Evolutionary conservation across 73 alveolate genomes (phyloP).

Genomic region (Durusdinium trenchii): DNA sequence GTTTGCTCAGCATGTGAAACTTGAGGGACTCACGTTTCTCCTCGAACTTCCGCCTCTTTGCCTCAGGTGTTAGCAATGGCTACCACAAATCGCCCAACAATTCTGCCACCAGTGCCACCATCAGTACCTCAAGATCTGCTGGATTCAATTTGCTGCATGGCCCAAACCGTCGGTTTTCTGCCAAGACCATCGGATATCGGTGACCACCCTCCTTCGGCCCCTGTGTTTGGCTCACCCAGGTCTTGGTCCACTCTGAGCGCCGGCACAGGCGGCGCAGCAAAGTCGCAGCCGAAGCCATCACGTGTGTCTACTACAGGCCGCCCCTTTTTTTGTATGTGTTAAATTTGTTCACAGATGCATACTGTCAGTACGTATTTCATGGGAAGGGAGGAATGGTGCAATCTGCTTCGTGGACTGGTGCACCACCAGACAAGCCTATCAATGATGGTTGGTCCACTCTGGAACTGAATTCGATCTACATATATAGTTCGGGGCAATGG

Average conservation of each 20-base stretch:
- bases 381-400: too few relatives aligned
- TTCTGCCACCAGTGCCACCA: neutral
- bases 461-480: too few relatives aligned
- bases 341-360: too few relatives aligned
- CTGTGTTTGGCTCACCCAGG: neutral
- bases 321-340: too few relatives aligned
- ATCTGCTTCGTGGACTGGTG: too few relatives aligned
- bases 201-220: neutral
- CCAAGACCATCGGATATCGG: neutral
- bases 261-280: neutral
- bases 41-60: neutral
- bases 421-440: too few relatives aligned
- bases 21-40: neutral
- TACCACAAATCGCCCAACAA: neutral
- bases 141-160: constrained; percentile 20
- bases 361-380: too few relatives aligned
- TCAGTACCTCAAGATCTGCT: neutral
- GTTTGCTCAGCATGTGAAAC: neutral
- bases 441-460: too few relatives aligned
- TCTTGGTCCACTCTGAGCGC: constrained; percentile 47
- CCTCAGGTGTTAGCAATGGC: neutral
- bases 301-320: neutral
- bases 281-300: neutral
- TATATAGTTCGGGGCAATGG: too few relatives aligned
- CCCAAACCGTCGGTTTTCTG: neutral